phyloP scores from a whole-genome alignment of 2,329 filamentous ascomycete genomes.

The Mariannaea sp. region DNA sequence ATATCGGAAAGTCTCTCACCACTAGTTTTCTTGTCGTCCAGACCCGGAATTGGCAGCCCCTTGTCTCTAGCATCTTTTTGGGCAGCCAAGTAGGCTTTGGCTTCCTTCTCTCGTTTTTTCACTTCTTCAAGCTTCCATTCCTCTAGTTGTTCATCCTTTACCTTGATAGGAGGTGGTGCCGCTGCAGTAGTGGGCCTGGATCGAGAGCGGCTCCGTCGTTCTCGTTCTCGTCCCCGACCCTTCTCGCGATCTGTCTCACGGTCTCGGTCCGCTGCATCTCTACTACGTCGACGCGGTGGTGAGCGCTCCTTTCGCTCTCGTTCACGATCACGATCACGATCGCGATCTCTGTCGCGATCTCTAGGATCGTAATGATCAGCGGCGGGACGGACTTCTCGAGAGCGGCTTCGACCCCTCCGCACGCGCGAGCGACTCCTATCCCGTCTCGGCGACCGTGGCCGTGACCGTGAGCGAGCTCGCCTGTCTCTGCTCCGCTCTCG shows the following conservation, averaged over 20 bases:
- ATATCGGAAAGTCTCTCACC: conserved; percentile 53
- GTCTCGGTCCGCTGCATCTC: conserved; percentile 35
- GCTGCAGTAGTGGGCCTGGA: conserved; percentile 45
- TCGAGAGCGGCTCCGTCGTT: conserved; percentile 52
- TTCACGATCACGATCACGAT: conserved; percentile 25
- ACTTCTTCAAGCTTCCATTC: conserved; percentile 66
- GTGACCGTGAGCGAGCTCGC: conserved; percentile 38
- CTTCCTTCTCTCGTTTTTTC: conserved; percentile 65
- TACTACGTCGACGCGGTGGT: conserved; percentile 35
- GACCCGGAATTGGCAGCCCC: conserved; percentile 61
- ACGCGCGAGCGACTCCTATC: conserved; percentile 42
- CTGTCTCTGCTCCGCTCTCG: conserved; percentile 40
- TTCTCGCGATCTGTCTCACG: conserved; percentile 18
- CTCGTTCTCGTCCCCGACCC: conserved; percentile 32
- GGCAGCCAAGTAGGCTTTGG: conserved; percentile 66
- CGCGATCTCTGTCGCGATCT: conserved; percentile 39
- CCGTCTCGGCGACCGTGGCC: conserved; percentile 35
- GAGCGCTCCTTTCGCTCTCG: conserved; percentile 35
- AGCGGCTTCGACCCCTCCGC: conserved; percentile 40
- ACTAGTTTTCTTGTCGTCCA: conserved; percentile 56
- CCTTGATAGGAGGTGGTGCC: conserved; percentile 47
- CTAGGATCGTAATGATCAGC: conserved; percentile 43
- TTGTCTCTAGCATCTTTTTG: conserved; percentile 65
- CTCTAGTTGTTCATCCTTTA: conserved; percentile 56
- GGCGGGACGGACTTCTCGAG: conserved; percentile 32